phyloP scores from a whole-genome alignment of 2,329 filamentous ascomycete genomes.

The Leptographium galeiforme region DNA sequence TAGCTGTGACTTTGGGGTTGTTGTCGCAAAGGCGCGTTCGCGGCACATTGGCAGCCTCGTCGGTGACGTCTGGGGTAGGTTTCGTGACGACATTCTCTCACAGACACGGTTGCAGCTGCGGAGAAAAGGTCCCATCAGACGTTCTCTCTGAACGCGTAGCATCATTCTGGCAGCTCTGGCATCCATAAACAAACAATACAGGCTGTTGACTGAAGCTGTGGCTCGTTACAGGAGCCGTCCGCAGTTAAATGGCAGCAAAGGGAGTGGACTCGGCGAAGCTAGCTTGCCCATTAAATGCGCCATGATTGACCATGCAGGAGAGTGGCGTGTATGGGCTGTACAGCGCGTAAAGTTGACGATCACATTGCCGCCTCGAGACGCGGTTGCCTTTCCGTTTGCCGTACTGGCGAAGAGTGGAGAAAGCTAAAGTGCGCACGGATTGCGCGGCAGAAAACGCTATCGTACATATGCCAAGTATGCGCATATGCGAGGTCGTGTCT shows the following conservation, averaged over 20 bases:
- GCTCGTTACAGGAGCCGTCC: too few species aligned
- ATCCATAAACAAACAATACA: too few species aligned
- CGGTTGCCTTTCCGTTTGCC: not conserved
- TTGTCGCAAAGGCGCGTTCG: not conserved
- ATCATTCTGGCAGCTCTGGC: too few species aligned
- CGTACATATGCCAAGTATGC: not conserved
- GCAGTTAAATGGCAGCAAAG: too few species aligned
- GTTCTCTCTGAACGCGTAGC: not conserved
- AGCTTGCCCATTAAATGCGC: not conserved
- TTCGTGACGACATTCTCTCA: not conserved
- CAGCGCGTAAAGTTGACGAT: not conserved
- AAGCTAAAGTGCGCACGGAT: not conserved
- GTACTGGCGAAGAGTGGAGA: not conserved
- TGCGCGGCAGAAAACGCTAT: too few species aligned
- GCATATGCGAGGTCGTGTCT: not conserved
- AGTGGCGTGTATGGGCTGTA: not conserved
- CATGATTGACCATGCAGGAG: slow-evolving; percentile 3
- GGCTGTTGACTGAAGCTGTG: too few species aligned
- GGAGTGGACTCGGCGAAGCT: too few species aligned
- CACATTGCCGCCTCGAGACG: not conserved
- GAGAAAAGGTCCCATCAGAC: not conserved
- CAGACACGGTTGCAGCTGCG: not conserved
- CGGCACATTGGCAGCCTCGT: too few species aligned
- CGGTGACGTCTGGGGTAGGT: not conserved
- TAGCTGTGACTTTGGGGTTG: slow-evolving; percentile 12